Conservation (phyloP, 2,329 filamentous ascomycete genomes). For the Xylariaceae sp. region DNA sequence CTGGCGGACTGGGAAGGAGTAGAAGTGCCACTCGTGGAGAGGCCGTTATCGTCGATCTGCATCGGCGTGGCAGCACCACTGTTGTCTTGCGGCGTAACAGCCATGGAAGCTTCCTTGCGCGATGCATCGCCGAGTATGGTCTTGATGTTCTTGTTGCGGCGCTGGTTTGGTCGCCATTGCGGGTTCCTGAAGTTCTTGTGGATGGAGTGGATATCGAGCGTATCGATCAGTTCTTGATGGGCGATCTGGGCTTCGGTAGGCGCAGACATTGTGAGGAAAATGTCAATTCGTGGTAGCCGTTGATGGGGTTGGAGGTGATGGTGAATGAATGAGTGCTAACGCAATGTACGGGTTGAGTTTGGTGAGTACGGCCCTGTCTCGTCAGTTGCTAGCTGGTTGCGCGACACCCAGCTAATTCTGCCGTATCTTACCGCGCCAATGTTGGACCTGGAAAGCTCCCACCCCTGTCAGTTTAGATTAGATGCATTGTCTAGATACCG, state of each 20-base stretch:
- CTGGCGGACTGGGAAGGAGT: conserved; percentile 54
- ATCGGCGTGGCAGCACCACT: conserved; percentile 77
- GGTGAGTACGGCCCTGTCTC: too few relatives aligned
- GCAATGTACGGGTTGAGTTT: too few relatives aligned
- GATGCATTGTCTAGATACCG: too few relatives aligned
- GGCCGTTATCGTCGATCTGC: conserved; percentile 52
- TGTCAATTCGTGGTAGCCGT: background rate
- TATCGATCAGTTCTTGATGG: conserved; percentile 85
- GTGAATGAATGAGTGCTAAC: background rate
- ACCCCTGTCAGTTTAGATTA: too few relatives aligned
- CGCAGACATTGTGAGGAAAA: conserved; percentile 61
- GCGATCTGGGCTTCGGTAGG: conserved; percentile 76
- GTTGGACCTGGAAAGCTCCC: too few relatives aligned
- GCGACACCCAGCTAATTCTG: conserved; percentile 3
- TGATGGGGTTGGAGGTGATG: background rate
- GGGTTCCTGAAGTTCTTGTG: conserved; percentile 90
- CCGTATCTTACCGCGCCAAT: background rate
- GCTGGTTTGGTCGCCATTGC: conserved; percentile 88
- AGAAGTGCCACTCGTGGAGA: conserved; percentile 63
- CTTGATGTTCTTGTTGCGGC: conserved; percentile 99
- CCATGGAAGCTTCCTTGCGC: conserved; percentile 85
- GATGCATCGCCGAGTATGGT: conserved; percentile 90
- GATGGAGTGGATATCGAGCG: conserved; percentile 87
- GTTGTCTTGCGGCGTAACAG: conserved; percentile 75
- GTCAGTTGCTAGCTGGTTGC: too few relatives aligned